phyloP scores from a whole-genome alignment of 2,329 filamentous ascomycete genomes.

The Pestalotiopsis sp. region DNA sequence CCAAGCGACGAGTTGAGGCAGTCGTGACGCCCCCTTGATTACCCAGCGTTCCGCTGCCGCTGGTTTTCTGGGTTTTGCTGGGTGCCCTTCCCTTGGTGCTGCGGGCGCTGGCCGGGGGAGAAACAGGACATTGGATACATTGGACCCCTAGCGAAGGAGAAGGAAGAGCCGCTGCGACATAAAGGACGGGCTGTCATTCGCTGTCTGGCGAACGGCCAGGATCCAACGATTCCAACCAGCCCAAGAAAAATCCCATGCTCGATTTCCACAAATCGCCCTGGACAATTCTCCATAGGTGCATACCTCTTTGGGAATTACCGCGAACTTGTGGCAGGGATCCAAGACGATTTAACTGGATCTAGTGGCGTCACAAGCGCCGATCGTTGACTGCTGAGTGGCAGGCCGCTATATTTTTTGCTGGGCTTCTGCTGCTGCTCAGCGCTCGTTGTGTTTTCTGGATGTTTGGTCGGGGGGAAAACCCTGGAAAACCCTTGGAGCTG shows the following conservation, averaged over 20 bases:
- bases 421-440: not conserved
- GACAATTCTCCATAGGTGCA: conserved; percentile 5
- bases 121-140: not conserved
- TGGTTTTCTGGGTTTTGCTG: not conserved
- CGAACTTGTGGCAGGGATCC: not conserved
- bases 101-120: not conserved
- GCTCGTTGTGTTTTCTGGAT: not conserved
- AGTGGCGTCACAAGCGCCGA: conserved; percentile 11
- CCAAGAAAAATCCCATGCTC: not conserved
- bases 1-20: conserved; percentile 2
- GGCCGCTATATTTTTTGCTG: not conserved
- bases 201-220: not conserved
- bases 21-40: not conserved
- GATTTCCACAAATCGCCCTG: not conserved
- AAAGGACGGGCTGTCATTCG: conserved; percentile 3
- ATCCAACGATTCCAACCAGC: not conserved
- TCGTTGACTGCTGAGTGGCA: not conserved
- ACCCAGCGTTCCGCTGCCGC: not conserved
- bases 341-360: not conserved
- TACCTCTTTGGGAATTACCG: not conserved
- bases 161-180: conserved; percentile 1
- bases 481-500: not conserved
- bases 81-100: not conserved
- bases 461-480: not conserved
- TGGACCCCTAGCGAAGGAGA: not conserved